Conservation (phyloP, 805 yeast species). For the Yarrowia deformans region DNA sequence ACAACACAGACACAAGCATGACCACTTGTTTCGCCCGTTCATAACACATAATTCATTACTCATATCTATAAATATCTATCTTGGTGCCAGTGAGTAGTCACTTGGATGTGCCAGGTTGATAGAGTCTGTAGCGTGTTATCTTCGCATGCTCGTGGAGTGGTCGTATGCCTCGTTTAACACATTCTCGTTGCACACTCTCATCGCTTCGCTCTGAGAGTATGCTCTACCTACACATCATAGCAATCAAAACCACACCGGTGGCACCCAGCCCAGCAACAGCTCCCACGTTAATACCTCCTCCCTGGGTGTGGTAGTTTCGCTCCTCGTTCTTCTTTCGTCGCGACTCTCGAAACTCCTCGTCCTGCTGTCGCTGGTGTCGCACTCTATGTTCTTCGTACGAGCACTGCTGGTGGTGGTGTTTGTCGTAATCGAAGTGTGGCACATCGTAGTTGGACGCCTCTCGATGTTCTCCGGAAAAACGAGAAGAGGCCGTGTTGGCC, state of each 20-base stretch:
- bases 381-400: conserved; percentile 48
- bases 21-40: not conserved
- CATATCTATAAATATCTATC: conserved; percentile 37
- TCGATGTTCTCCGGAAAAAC: conserved; percentile 31
- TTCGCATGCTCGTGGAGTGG: no score
- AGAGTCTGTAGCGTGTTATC: no score
- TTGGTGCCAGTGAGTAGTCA: not conserved
- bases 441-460: conserved; percentile 48
- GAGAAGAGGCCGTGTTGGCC: conserved; percentile 31
- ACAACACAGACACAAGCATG: no score
- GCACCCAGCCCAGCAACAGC: conserved; percentile 30
- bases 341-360: conserved; percentile 14
- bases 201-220: no score
- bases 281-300: conserved; percentile 30
- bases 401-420: conserved; percentile 49
- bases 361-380: conserved; percentile 39
- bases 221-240: conserved; percentile 29
- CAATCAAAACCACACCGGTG: conserved; percentile 26
- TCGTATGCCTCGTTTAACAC: no score
- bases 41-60: conserved; percentile 33
- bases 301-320: conserved; percentile 5
- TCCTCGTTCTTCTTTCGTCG: conserved; percentile 1
- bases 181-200: no score
- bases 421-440: conserved; percentile 52
- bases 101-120: not conserved